Evolutionary conservation across 1,284 basidiomycete species (phyloP).

Genomic region (Coriolopsis trogii): DNA sequence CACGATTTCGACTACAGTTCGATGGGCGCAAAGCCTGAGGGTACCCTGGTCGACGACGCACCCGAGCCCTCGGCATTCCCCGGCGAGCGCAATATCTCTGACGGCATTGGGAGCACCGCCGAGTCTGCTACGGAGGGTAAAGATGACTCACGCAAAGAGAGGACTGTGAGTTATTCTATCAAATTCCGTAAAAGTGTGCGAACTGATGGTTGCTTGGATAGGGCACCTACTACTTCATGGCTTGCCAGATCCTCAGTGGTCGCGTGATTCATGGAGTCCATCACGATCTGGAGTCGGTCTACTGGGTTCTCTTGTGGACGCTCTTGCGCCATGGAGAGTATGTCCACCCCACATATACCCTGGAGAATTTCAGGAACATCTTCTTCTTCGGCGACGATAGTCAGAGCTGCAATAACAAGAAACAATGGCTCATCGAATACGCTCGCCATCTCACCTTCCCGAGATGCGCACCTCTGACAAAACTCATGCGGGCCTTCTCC

Average conservation of each 20-base stretch:
- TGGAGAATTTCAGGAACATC: neutral
- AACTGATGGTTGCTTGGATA: neutral
- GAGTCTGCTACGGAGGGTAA: neutral
- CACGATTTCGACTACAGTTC: constrained; percentile 21
- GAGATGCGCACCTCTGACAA: neutral
- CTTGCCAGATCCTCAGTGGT: neutral
- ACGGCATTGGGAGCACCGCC: neutral
- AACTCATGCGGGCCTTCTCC: neutral
- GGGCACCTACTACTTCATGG: constrained; percentile 14
- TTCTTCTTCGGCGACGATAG: neutral
- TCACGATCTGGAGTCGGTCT: constrained; percentile 21
- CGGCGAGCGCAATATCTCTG: neutral
- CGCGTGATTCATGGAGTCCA: neutral
- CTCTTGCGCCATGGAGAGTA: constrained; percentile 13
- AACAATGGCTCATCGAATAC: neutral
- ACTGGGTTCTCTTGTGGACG: constrained; percentile 18
- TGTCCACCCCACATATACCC: neutral
- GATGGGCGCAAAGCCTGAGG: no score
- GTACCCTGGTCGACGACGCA: neutral
- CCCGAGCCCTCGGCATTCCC: neutral
- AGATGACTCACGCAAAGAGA: constrained; percentile 2
- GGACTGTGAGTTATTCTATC: constrained; percentile 7
- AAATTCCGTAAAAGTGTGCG: no score
- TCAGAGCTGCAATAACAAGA: neutral
- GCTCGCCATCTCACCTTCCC: neutral